These are phyloP conservation scores for Lanmaoa rubissima DNA, from an alignment of 768 basidiomycete species.

Conservation along the genomic window DNA sequence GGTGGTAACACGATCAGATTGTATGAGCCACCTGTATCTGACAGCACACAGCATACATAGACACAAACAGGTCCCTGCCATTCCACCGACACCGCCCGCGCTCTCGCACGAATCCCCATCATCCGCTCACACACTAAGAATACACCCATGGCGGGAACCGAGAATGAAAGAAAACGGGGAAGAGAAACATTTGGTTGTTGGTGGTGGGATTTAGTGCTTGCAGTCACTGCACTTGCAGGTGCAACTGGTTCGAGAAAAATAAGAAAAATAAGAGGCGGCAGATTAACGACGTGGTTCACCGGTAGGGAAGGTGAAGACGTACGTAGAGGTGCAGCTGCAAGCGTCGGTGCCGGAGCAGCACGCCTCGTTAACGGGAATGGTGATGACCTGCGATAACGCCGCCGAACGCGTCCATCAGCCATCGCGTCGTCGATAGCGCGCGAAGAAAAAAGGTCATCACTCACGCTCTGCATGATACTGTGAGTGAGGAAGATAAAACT, in stretches of 20 bases:
- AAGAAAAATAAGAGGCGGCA: too few species aligned
- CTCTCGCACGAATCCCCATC: background rate
- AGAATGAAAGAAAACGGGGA: background rate
- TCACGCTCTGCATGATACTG: slow-evolving; percentile 22
- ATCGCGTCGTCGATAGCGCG: background rate
- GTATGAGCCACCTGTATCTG: background rate
- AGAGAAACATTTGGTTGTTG: background rate
- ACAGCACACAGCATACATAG: background rate
- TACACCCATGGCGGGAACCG: background rate
- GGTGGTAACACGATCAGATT: background rate
- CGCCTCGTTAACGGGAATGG: slow-evolving; percentile 7
- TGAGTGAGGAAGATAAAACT: background rate
- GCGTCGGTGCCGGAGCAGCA: slow-evolving; percentile 7
- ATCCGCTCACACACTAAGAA: background rate
- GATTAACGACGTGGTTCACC: background rate
- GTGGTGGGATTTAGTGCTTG: slow-evolving; percentile 10
- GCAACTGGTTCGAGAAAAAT: slow-evolving; percentile 2
- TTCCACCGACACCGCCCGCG: too few species aligned
- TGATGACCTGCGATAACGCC: slow-evolving; percentile 8
- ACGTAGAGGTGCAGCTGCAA: slow-evolving; percentile 11
- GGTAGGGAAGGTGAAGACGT: background rate
- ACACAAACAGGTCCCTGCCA: background rate
- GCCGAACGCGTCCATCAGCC: background rate
- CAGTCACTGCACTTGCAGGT: slow-evolving; percentile 15
- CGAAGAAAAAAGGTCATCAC: background rate